Evolutionary conservation across 768 basidiomycete genomes (phyloP), one percentile per base, ranked within the genome.

Genomic region (Myochromella boudieri): DNA sequence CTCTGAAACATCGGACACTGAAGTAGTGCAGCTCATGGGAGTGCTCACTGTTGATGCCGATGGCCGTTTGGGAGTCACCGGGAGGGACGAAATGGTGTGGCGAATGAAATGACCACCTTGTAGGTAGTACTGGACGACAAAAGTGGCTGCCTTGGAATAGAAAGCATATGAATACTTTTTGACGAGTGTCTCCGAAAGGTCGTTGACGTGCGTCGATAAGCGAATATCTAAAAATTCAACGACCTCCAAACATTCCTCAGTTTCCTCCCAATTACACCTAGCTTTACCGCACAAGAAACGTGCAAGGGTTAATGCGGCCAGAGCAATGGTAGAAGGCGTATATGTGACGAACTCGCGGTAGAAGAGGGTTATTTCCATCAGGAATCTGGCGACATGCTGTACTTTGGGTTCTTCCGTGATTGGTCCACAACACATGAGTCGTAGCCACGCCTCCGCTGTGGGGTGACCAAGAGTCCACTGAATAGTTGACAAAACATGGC

Each of bases 301-400:
- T 4, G 97, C 90, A 37, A 98, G 80, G 4, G 91, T 87, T 55
- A 98, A 73, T 17, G 94, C 81, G 40, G 89, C 97, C n/a, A 84
- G 70, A 26, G 97, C 95, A 61, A 97, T 87, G 32, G 88, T 80
- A 1, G 91, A 95, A 2, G 95, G 85, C 6, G 83, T 71, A 63
- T 83, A 88, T 59, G 84, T 84, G 68, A 97, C 76, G 67, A 95
- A 98, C 63, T 98, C 97, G 48, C 93, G 85, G 68, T 97, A 89
- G 75, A 97, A 98, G 42, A 99, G 82, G 24, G 97, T 97, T 60
- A 97, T 93, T 68, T 99, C 97, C 97, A 99, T 99, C 64, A 98
- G 69, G 75, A 98, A 99, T 39, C 97, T 85, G 2, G 97, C 93
- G 53, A 98, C 87, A 61, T 97, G 88, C 61, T 97, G 93, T 4